Evolutionary conservation across 2,329 filamentous ascomycete species (phyloP), one percentile per base, ranked within the genome.

Genomic region (Chrysosphaeria jannelii): DNA sequence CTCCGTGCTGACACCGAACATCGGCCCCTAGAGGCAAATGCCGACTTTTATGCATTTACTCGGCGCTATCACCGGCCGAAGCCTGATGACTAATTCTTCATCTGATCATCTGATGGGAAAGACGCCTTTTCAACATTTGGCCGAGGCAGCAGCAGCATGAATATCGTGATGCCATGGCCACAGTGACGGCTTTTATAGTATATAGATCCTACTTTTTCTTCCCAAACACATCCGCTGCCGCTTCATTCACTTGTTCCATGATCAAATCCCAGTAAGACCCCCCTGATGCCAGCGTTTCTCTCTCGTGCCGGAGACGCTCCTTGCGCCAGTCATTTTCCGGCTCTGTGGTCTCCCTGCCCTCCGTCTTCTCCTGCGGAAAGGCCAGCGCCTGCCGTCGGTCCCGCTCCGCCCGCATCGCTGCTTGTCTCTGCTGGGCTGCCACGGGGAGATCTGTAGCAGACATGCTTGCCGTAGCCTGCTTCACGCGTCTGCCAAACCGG

Each of bases 261-360:
- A 63, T 63, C 27, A 64, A 43, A 17, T 51, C 54, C 29, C 50
- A 51, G 35, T 58, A 48, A 3, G 57, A 56, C 33, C 51, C 54
- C 4, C 58, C 58, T 29, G 58, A 50, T 24, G 53, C 46, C 19
- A 63, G 37, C 27, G 52, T 55, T 38, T 50, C 50, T 28, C 44
- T 44, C 29, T 34, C 32, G 8, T 16, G 18, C 8, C 21, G 27
- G 5, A 25, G 25, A 11, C 57, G 44, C 45, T 51, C 50, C 40
- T 49, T 39, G 36, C 47, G 45, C 57, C 57, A 62, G 31, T 53
- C 47, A n/a, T n/a, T n/a, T n/a, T n/a, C n/a, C n/a, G n/a, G n/a
- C n/a, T n/a, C n/a, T n/a, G n/a, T n/a, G n/a, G n/a, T n/a, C n/a
- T n/a, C n/a, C n/a, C n/a, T n/a, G n/a, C n/a, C n/a, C 21, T 27